A percentile compares a stretch with the other conserved stretches of the same genome.
Evolutionary conservation across 352 stramenopile species (phyloP).

Genomic region (Pythium dissimile): DNA sequence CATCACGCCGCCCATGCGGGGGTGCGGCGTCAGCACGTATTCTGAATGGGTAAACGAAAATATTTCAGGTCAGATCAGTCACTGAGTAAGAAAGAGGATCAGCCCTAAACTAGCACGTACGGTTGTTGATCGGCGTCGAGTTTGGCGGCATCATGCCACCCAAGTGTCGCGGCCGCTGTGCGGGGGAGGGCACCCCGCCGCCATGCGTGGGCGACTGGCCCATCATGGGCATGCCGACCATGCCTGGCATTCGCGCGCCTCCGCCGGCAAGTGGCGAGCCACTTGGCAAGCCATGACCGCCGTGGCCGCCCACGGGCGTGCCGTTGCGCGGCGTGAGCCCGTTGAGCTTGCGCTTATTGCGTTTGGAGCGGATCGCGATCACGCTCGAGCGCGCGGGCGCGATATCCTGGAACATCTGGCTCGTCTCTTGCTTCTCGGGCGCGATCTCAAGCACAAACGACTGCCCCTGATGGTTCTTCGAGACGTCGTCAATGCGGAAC

Average conservation of each 20-base stretch:
- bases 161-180: conserved; percentile 17
- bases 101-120: conserved; percentile 7
- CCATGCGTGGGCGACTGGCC: conserved; percentile 2
- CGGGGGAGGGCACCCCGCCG: neutral
- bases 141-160: conserved; percentile 9
- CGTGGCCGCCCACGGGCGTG: neutral
- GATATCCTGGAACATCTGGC: conserved; percentile 88
- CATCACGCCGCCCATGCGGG: conserved; percentile 22
- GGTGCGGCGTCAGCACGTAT: conserved; percentile 26
- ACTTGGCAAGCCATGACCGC: neutral
- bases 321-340: conserved; percentile 23
- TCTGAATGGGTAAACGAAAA: conserved; percentile 6
- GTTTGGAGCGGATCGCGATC: conserved; percentile 94
- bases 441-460: conserved; percentile 90
- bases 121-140: conserved; percentile 7
- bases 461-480: conserved; percentile 97
- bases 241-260: conserved; percentile 1
- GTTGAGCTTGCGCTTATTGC: conserved; percentile 90
- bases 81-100: neutral
- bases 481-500: conserved; percentile 96
- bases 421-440: conserved; percentile 79
- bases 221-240: conserved; percentile 20
- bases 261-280: neutral
- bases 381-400: conserved; percentile 80
- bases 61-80: neutral